Conservation (phyloP, 768 basidiomycete genomes). For the Terana coerulea region DNA sequence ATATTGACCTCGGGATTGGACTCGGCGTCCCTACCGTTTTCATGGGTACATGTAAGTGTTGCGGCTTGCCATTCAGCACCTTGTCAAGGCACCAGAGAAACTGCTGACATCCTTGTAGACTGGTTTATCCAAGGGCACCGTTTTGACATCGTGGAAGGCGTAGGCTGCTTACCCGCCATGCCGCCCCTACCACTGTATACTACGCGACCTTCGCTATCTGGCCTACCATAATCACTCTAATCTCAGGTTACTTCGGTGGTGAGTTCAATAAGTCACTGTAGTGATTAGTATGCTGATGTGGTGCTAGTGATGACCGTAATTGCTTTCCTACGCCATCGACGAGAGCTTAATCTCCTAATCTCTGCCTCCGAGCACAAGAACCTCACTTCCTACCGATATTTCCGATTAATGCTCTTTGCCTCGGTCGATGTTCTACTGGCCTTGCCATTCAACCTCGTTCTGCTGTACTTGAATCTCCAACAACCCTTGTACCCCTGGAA, state of each 20-base stretch:
- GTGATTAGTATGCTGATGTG: neutral
- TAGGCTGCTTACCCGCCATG: conserved; percentile 46
- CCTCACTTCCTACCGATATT: conserved; percentile 44
- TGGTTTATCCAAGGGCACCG: conserved; percentile 56
- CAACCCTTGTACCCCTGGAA: conserved; percentile 35
- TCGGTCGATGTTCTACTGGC: conserved; percentile 25
- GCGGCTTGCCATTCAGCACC: neutral
- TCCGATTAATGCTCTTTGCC: conserved; percentile 36
- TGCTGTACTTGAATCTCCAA: conserved; percentile 24
- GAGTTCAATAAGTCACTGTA: conserved; percentile 12
- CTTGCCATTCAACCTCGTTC: conserved; percentile 27
- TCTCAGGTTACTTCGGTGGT: conserved; percentile 31
- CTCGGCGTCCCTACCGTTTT: conserved; percentile 29
- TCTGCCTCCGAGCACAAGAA: conserved; percentile 9
- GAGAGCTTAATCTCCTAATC: conserved; percentile 3
- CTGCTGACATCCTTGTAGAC: conserved; percentile 32
- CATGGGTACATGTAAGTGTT: conserved; percentile 28
- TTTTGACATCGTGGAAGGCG: conserved; percentile 55
- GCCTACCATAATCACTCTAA: conserved; percentile 20
- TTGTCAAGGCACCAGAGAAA: no score
- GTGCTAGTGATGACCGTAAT: conserved; percentile 2
- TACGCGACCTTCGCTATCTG: conserved; percentile 26
- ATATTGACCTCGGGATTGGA: conserved; percentile 28
- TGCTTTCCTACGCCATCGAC: conserved; percentile 10
- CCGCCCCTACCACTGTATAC: conserved; percentile 34